phyloP scores from a whole-genome alignment of 2,329 filamentous ascomycete genomes.

The Fusarium sp. region DNA sequence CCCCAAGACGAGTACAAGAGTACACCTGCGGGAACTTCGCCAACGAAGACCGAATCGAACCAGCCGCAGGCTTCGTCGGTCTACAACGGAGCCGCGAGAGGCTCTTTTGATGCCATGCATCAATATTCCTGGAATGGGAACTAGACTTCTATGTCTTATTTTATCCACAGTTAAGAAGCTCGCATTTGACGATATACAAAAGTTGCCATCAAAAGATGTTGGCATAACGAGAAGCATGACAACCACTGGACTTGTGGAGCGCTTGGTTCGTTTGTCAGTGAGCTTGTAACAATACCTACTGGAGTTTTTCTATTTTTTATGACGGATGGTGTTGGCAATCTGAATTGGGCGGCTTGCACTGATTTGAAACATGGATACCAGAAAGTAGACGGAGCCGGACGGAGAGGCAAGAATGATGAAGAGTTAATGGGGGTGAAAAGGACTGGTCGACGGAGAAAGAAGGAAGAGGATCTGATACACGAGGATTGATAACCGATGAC shows the following conservation, averaged over 20 bases:
- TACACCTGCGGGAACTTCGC: slow-evolving; percentile 37
- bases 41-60: slow-evolving; percentile 50
- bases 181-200: slow-evolving; percentile 36
- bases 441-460: slow-evolving; percentile 3
- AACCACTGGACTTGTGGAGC: slow-evolving; percentile 34
- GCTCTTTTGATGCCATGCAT: slow-evolving; percentile 61
- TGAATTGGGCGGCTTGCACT: slow-evolving; percentile 38
- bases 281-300: slow-evolving; percentile 43
- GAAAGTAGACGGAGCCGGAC: slow-evolving; percentile 30
- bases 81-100: slow-evolving; percentile 53
- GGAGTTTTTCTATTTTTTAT: slow-evolving; percentile 35
- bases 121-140: slow-evolving; percentile 68
- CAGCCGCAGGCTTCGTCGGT: slow-evolving; percentile 53
- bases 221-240: slow-evolving; percentile 35
- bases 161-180: slow-evolving; percentile 20
- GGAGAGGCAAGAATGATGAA: slow-evolving; percentile 2
- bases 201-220: slow-evolving; percentile 28
- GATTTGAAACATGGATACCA: slow-evolving; percentile 34
- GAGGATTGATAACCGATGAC: slow-evolving; percentile 24
- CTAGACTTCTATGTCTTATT: slow-evolving; percentile 40
- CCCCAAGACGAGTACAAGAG: slow-evolving; percentile 59
- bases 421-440: slow-evolving; percentile 21
- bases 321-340: slow-evolving; percentile 41
- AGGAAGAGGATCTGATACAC: slow-evolving; percentile 18
- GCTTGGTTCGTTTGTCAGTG: slow-evolving; percentile 37